Evolutionary conservation across 192 early-diverging fungal species (phyloP).

Genomic region (Chytriomyces confervae): DNA sequence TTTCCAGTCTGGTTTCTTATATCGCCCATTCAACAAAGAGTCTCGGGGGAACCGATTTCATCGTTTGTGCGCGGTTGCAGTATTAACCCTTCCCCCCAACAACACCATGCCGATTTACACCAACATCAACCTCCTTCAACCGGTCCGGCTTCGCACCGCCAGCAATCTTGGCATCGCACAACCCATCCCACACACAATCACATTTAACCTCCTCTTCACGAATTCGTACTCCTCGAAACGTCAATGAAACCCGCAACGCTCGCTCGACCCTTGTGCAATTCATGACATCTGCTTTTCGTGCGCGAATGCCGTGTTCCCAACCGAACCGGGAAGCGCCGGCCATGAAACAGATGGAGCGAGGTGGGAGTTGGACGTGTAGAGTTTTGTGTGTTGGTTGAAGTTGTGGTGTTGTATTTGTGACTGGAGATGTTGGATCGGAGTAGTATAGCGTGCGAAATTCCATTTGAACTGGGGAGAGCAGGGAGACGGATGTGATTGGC

Average conservation of each 20-base stretch:
- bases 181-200: slow-evolving; percentile 20
- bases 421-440: not conserved
- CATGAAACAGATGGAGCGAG: slow-evolving; percentile 48
- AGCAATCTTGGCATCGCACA: slow-evolving; percentile 37
- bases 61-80: too few species aligned
- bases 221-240: slow-evolving; percentile 29
- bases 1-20: too few species aligned
- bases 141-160: slow-evolving; percentile 33
- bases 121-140: slow-evolving; percentile 3
- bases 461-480: slow-evolving; percentile 52
- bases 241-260: slow-evolving; percentile 19
- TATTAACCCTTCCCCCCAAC: not conserved
- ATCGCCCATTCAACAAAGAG: too few species aligned
- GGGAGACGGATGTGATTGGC: slow-evolving; percentile 44
- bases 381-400: slow-evolving; percentile 11
- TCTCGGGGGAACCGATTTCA: too few species aligned
- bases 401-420: not conserved
- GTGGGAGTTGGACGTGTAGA: slow-evolving; percentile 42
- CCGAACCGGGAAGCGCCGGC: slow-evolving; percentile 47
- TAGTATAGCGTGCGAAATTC: slow-evolving; percentile 50
- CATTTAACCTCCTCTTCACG: slow-evolving; percentile 3
- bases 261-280: slow-evolving; percentile 22
- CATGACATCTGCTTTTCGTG: slow-evolving; percentile 47
- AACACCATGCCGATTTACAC: slow-evolving; percentile 27
- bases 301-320: slow-evolving; percentile 59